Conservation (phyloP, 2,329 filamentous ascomycete species). For the Epichloe sibirici region DNA sequence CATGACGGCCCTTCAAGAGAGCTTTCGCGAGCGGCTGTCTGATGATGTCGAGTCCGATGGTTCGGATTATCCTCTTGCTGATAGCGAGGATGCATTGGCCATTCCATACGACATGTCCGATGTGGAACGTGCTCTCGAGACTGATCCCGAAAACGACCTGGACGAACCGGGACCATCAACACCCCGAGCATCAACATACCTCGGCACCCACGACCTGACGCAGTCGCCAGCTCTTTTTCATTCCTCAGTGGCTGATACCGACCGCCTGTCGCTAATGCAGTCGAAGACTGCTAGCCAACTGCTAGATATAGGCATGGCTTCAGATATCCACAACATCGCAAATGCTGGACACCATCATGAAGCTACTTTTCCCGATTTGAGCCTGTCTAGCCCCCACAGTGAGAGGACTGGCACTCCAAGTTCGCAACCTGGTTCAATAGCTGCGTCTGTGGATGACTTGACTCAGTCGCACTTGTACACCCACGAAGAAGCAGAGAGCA, state of each 20-base stretch:
- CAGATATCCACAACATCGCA: background rate
- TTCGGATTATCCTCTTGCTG: constrained; percentile 20
- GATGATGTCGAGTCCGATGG: constrained; percentile 11
- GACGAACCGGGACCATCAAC: constrained; percentile 32
- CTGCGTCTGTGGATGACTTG: constrained; percentile 33
- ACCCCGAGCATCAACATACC: constrained; percentile 39
- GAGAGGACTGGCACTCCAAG: background rate
- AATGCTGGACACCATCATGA: constrained; percentile 1
- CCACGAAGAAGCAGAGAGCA: constrained; percentile 71
- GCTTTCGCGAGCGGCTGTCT: constrained; percentile 14
- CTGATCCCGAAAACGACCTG: constrained; percentile 24
- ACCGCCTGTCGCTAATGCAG: constrained; percentile 3
- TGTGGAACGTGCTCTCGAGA: constrained; percentile 18
- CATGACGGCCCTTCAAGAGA: constrained; percentile 14
- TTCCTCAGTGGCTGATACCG: constrained; percentile 12
- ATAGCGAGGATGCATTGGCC: constrained; percentile 44
- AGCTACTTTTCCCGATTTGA: background rate
- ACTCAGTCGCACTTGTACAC: constrained; percentile 58
- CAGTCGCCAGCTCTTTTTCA: constrained; percentile 13
- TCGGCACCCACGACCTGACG: constrained; percentile 17
- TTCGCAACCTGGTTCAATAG: background rate
- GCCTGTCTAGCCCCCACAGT: background rate
- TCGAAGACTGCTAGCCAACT: constrained; percentile 9
- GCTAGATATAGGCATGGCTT: background rate
- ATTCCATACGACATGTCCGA: constrained; percentile 39